Percentiles rank a stretch among this genome's conserved stretches.
These are phyloP conservation scores for Talaromyces funiculosus DNA, from an alignment of 2,329 filamentous ascomycete genomes.

Conservation along the genomic window DNA sequence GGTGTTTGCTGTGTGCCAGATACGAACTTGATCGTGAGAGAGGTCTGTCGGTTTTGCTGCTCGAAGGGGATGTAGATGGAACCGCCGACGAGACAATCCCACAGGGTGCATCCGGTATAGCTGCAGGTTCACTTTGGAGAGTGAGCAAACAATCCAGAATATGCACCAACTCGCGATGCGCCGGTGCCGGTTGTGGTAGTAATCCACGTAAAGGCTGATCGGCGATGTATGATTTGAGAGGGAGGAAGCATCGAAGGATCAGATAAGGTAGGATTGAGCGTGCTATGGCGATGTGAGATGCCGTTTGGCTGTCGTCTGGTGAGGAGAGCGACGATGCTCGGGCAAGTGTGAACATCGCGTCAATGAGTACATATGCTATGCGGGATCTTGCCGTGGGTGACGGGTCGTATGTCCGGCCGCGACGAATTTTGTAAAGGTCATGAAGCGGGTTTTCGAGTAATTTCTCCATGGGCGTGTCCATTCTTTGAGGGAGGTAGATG, in stretches of 20 bases:
- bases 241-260: conserved; percentile 72
- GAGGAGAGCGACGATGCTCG: conserved; percentile 37
- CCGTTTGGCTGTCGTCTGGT: conserved; percentile 9
- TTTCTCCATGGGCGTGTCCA: conserved; percentile 48
- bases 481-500: conserved; percentile 64
- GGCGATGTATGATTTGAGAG: conserved; percentile 77
- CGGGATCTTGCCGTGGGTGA: conserved; percentile 58
- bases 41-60: not conserved
- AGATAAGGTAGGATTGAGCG: conserved; percentile 73
- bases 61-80: too few species aligned
- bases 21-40: conserved; percentile 30
- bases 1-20: conserved; percentile 62
- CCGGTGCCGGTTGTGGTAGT: conserved; percentile 80
- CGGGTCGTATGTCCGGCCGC: conserved; percentile 67
- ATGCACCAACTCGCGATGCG: conserved; percentile 71
- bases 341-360: conserved; percentile 70
- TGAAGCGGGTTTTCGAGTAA: conserved; percentile 51
- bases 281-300: conserved; percentile 57
- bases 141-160: conserved; percentile 61
- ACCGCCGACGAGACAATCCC: not conserved
- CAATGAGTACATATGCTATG: conserved; percentile 75
- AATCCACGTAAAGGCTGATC: conserved; percentile 85
- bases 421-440: conserved; percentile 58
- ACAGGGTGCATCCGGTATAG: conserved; percentile 51
- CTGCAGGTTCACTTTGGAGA: conserved; percentile 63